Evolutionary conservation across 2,329 filamentous ascomycete species (phyloP), one percentile per base, ranked within the genome.

Genomic region (Fusarium denticulatum): DNA sequence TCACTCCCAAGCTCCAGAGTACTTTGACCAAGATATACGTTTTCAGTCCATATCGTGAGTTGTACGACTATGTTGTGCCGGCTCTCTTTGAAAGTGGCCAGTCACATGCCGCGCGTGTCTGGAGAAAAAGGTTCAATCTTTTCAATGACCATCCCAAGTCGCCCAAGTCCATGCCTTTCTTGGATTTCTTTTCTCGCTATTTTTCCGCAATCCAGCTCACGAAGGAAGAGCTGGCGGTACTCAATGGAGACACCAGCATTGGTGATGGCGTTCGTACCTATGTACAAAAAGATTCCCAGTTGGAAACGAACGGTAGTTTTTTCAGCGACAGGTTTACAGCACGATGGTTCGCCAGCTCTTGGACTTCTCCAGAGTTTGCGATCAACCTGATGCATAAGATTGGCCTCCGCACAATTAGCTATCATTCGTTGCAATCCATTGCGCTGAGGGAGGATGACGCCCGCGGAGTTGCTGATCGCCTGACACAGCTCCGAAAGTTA

Each of bases 391-490:
- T 96, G 24, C 86, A 88, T 63, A 89, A 93, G 76, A 88, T 97
- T 58, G 93, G 93, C 5, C 85, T 97, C 10, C 86, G 89, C 53
- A 84, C 86, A 40, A 92, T 97, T 70, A 95, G 95, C 0, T 92
- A 94, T 1, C 83, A 92, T 24, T 93, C 94, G 8, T 80, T 97
- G 26, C 92, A 95, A 72, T 92, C 95, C 50, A 90, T 97, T 80
- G 94, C 91, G 7, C 81, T 92, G 16, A 88, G 93, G 76, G 89
- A 93, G 59, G 80, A 84, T 4, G 87, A 87, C 15, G 80, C 89
- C 0, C 82, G 86, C 37, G 87, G 86, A 12, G 84, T 96, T n/a
- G 78, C 85, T 30, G 79, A 83, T 2, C 89, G 90, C 37, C 86
- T 97, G 32, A 80, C 86, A 32, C 86, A 90, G 60, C 84, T 97